These are phyloP conservation scores for Suhomyces bribrorum DNA, from an alignment of 1,139 yeast genomes.

Conservation along the genomic window DNA sequence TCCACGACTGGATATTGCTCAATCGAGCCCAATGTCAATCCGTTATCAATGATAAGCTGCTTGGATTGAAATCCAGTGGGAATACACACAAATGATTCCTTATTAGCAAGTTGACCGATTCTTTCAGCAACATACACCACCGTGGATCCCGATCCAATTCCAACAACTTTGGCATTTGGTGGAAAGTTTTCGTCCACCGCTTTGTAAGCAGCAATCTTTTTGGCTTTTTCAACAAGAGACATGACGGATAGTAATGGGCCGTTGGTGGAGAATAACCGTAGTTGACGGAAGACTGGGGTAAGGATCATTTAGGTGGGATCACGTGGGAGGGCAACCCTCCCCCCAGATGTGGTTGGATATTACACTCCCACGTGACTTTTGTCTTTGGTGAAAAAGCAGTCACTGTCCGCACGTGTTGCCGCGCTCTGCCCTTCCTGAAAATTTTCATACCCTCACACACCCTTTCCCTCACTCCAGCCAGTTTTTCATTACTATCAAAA, in stretches of 20 bases:
- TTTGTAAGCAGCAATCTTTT: constrained; percentile 81
- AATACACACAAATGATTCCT: constrained; percentile 67
- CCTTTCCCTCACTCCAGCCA: constrained; percentile 5
- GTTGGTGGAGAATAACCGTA: background rate
- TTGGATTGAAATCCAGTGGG: constrained; percentile 98
- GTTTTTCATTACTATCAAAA: constrained; percentile 9
- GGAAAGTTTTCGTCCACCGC: constrained; percentile 93
- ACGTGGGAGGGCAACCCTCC: too few species aligned
- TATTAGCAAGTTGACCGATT: constrained; percentile 68
- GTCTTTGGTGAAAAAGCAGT: constrained; percentile 5
- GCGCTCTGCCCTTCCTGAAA: constrained; percentile 6
- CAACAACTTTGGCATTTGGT: constrained; percentile 68
- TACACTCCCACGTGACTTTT: constrained; percentile 6
- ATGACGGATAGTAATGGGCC: constrained; percentile 3
- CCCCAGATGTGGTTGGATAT: too few species aligned
- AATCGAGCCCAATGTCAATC: constrained; percentile 73
- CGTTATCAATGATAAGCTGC: constrained; percentile 79
- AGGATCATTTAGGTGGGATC: background rate
- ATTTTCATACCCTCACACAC: constrained; percentile 14
- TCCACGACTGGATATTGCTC: constrained; percentile 82
- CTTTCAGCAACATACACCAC: constrained; percentile 96
- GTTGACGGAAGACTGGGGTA: background rate
- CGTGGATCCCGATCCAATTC: constrained; percentile 96
- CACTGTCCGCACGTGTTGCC: constrained; percentile 1
- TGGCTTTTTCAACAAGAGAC: constrained; percentile 60